Conservation (phyloP, 371 early-diverging fungal genomes). For the Mortierella sp. region DNA sequence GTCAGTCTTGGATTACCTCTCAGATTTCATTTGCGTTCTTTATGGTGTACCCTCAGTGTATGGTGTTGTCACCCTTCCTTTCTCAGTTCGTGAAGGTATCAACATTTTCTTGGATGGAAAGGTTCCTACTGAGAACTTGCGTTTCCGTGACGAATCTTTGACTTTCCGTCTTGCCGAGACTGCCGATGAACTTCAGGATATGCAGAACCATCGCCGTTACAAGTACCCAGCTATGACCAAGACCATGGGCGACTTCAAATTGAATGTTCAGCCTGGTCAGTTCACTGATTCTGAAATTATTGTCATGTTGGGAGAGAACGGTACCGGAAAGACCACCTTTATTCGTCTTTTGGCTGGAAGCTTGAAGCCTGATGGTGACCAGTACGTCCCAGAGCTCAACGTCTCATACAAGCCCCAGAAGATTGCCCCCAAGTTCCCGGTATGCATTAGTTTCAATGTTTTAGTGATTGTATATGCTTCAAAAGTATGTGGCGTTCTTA, state of each 20-base stretch:
- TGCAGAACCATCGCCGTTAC: slow-evolving; percentile 76
- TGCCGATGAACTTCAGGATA: slow-evolving; percentile 77
- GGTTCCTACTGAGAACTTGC: slow-evolving; percentile 99
- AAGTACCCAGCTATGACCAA: slow-evolving; percentile 93
- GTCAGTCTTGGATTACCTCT: slow-evolving; percentile 98
- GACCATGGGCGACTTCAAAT: slow-evolving; percentile 86
- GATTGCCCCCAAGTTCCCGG: slow-evolving; percentile 96
- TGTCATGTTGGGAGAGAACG: slow-evolving; percentile 99
- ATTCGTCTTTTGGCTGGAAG: slow-evolving; percentile 97
- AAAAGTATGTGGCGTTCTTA: background rate
- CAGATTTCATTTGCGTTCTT: slow-evolving; percentile 99
- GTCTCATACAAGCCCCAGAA: slow-evolving; percentile 99
- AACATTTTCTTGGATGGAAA: slow-evolving; percentile 99
- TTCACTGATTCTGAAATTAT: slow-evolving; percentile 99
- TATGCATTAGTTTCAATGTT: slow-evolving; percentile 3
- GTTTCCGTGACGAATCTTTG: slow-evolving; percentile 98
- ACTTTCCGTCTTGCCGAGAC: slow-evolving; percentile 96
- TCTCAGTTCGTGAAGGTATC: slow-evolving; percentile 99
- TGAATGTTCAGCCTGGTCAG: slow-evolving; percentile 87
- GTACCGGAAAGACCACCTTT: slow-evolving; percentile 99
- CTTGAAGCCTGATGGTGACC: slow-evolving; percentile 87
- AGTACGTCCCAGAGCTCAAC: slow-evolving; percentile 86
- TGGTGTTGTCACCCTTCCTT: slow-evolving; percentile 99
- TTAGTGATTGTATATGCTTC: background rate
- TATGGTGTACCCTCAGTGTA: slow-evolving; percentile 99